Evolutionary conservation across 306 rosid species (phyloP).

Genomic region (Acacia confusa): DNA sequence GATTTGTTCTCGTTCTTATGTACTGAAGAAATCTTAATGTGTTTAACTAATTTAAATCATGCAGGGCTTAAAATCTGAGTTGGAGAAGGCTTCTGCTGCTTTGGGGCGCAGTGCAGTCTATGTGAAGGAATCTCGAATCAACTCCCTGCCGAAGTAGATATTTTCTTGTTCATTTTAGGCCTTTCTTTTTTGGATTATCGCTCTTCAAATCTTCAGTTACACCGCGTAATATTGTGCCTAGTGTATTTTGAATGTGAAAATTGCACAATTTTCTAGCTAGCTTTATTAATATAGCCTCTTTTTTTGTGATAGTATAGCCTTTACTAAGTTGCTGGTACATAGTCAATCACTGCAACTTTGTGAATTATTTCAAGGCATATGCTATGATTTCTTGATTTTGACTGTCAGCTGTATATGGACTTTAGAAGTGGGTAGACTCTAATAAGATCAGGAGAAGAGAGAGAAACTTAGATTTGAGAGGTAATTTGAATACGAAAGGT

Average conservation of each 20-base stretch:
- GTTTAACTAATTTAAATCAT: constrained; percentile 30
- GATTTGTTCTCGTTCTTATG: neutral
- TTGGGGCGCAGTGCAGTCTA: constrained; percentile 91
- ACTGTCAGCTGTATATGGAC: neutral
- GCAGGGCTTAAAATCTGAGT: constrained; percentile 93
- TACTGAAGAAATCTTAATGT: neutral
- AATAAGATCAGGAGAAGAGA: neutral
- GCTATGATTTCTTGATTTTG: neutral
- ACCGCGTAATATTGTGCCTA: constrained; percentile 2
- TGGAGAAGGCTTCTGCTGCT: constrained; percentile 87
- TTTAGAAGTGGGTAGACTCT: neutral
- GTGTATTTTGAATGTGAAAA: constrained; percentile 6
- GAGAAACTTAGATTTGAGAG: neutral
- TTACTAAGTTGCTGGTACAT: neutral
- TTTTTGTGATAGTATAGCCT: neutral
- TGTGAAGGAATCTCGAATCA: constrained; percentile 85
- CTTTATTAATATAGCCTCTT: neutral
- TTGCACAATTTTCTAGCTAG: neutral
- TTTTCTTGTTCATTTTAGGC: constrained; percentile 16
- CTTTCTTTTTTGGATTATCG: neutral
- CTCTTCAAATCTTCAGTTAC: constrained; percentile 2
- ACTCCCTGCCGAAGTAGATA: constrained; percentile 84
- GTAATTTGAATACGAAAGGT: neutral
- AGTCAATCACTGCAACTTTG: neutral
- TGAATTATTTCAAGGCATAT: constrained; percentile 12